These are phyloP conservation scores for Gnaphalium uliginosum DNA, from an alignment of 129 eudicot species.

Conservation along the genomic window DNA sequence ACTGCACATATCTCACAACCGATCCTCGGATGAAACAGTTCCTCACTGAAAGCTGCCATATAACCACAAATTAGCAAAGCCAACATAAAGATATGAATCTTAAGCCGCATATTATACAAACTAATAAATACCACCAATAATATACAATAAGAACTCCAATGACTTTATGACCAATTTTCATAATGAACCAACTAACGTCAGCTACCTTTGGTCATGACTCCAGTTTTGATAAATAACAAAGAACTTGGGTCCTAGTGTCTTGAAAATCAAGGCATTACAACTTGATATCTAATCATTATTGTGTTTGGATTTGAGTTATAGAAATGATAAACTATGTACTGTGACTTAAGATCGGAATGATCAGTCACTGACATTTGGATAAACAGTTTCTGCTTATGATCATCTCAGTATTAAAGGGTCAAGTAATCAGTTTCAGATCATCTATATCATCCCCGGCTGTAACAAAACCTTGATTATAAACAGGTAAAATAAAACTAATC, in stretches of 20 bases:
- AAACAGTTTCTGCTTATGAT: not conserved
- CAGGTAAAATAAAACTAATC: not conserved
- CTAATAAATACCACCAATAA: not conserved
- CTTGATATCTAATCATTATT: not conserved
- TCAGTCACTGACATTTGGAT: not conserved
- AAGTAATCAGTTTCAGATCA: not conserved
- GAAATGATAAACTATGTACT: no score
- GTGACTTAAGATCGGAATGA: not conserved
- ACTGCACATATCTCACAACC: conserved; percentile 92
- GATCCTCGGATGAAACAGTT: conserved; percentile 99
- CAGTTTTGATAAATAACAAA: not conserved
- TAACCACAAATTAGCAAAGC: conserved; percentile 6
- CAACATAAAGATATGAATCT: not conserved
- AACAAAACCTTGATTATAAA: not conserved
- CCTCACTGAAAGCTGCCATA: conserved; percentile 81
- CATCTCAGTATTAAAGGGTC: not conserved
- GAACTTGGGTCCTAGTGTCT: not conserved
- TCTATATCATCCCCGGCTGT: not conserved
- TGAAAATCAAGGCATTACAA: not conserved
- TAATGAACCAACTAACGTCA: not conserved
- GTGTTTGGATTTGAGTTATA: no score
- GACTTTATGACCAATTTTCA: not conserved
- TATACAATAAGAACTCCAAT: not conserved
- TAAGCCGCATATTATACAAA: not conserved
- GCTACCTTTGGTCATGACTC: not conserved